Evolutionary conservation across 2,329 filamentous ascomycete genomes (phyloP), one percentile per base, ranked within the genome.

Genomic region (Epichloe gansuensis): DNA sequence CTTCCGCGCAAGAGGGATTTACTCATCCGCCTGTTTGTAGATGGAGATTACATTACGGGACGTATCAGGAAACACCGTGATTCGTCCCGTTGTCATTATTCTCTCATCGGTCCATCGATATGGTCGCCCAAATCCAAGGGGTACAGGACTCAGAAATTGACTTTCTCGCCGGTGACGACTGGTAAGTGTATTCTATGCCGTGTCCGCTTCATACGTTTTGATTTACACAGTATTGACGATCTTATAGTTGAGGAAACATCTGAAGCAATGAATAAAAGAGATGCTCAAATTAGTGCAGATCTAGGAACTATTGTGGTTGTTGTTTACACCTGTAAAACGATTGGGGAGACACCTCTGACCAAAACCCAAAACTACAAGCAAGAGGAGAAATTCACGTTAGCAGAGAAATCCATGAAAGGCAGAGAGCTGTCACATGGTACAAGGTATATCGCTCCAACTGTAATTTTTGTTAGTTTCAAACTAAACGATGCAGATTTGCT

Each of bases 321-420:
- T n/a, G 2, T 49, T 35, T 11, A 4, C 0, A 1, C 1, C 3
- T 57, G 7, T 12, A 2, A 0, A 6, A 11, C 9, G 12, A 17
- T 3, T n/a, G 0, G 41, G 36, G 2, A 13, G 6, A 2, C 0
- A 0, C 3, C 2, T 41, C 0, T n/a, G 7, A 1, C 7, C 13
- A 17, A 3, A 12, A 2, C 9, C 11, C 12, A 21, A 17, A 17
- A 35, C 23, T 0, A 4, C 27, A 5, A 6, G 5, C 1, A 17
- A 12, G 35, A 31, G 5, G n/a, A 45, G 12, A 1, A 8, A 1
- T 49, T 54, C 13, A 27, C 27, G 7, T 25, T 56, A 38, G 53
- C 55, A 3, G 62, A 64, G 15, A 63, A 64, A 25, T 49, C 56
- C 2, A 35, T 63, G 54, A 64, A 64, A 47, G 61, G 63, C 3